Conservation (phyloP, 345 rosid species). For the Bruguiera parviflora region DNA sequence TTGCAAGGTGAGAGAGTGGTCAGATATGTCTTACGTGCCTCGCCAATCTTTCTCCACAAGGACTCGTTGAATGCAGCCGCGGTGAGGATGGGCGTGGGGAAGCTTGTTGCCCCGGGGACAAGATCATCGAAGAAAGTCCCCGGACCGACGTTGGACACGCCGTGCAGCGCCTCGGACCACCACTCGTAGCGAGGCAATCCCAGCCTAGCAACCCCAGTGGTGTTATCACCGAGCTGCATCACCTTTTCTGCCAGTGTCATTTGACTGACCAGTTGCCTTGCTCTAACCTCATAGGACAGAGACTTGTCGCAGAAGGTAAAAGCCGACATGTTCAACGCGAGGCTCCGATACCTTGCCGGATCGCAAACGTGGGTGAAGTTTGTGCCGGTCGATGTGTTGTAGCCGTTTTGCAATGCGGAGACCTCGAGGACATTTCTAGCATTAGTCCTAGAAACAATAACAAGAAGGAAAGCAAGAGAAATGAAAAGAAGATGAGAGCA, state of each 20-base stretch:
- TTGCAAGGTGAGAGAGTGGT: too few relatives aligned
- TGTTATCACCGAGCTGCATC: conserved; percentile 24
- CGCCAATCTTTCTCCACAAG: conserved; percentile 41
- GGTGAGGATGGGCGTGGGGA: conserved; percentile 37
- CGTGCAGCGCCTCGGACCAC: conserved; percentile 55
- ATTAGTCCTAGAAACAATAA: too few relatives aligned
- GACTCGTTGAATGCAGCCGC: conserved; percentile 40
- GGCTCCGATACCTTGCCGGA: conserved; percentile 4
- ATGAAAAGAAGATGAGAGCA: too few relatives aligned
- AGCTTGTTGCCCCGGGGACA: conserved; percentile 42
- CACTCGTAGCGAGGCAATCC: conserved; percentile 42
- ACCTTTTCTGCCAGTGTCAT: conserved; percentile 38
- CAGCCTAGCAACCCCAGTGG: conserved; percentile 25
- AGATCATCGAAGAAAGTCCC: conserved; percentile 30
- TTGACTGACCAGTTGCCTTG: conserved; percentile 27
- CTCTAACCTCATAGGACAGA: conserved; percentile 30
- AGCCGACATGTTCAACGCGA: conserved; percentile 20
- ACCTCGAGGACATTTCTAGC: too few relatives aligned
- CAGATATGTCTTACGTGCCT: conserved; percentile 18
- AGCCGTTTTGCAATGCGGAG: too few relatives aligned
- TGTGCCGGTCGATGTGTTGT: neutral
- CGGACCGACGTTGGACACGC: conserved; percentile 37
- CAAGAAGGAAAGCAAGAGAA: too few relatives aligned
- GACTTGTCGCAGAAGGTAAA: conserved; percentile 30
- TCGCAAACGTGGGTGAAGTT: conserved; percentile 26